Evolutionary conservation across 495 filamentous ascomycete genomes (phyloP).

Genomic region (Podospora appendiculata): DNA sequence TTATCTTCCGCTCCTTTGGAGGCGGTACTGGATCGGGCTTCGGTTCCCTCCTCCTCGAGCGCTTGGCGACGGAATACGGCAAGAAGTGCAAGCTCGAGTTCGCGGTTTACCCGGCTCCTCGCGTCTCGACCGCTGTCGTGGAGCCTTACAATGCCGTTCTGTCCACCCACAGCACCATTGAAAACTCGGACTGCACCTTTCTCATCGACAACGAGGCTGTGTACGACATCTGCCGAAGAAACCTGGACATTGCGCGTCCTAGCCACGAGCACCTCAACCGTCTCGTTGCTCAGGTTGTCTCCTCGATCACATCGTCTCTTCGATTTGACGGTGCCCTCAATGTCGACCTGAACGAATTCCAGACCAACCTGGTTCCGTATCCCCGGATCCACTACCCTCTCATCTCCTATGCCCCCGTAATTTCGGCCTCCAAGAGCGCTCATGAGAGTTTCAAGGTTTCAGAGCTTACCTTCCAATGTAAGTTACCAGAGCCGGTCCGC

Average conservation of each 20-base stretch:
- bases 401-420: constrained; percentile 83
- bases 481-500: constrained; percentile 17
- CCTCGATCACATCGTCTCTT: constrained; percentile 83
- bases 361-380: constrained; percentile 89
- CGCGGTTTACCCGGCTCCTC: constrained; percentile 79
- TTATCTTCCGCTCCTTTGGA: constrained; percentile 92
- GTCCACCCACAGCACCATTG: constrained; percentile 87
- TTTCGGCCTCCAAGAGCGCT: constrained; percentile 70
- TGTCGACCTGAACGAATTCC: constrained; percentile 90
- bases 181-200: constrained; percentile 91
- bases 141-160: constrained; percentile 93
- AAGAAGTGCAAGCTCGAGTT: constrained; percentile 97
- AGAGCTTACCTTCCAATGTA: constrained; percentile 83
- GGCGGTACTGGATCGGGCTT: constrained; percentile 90
- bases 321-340: constrained; percentile 88
- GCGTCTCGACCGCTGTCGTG: constrained; percentile 79
- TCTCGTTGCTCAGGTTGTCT: constrained; percentile 85
- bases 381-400: constrained; percentile 89
- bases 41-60: constrained; percentile 79
- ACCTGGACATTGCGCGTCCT: constrained; percentile 80
- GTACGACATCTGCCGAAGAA: constrained; percentile 86
- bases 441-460: constrained; percentile 90
- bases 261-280: constrained; percentile 84
- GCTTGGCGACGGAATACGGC: constrained; percentile 79
- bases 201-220: constrained; percentile 89